phyloP scores from a whole-genome alignment of 2,329 filamentous ascomycete species.

The Exophiala sp. region DNA sequence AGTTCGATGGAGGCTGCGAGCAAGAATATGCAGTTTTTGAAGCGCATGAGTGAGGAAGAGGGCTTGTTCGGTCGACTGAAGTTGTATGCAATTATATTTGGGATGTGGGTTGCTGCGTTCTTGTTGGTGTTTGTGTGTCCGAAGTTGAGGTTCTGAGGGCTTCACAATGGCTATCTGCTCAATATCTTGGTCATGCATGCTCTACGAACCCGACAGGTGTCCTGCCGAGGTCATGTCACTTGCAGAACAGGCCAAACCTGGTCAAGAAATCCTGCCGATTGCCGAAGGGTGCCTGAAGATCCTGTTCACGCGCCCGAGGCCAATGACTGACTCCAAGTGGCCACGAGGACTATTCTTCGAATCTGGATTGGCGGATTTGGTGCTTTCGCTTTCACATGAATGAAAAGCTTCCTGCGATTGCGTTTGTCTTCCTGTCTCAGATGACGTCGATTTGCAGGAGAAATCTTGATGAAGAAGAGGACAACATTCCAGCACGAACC shows the following conservation, averaged over 20 bases:
- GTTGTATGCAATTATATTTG: constrained; percentile 80
- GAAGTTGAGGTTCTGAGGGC: constrained; percentile 73
- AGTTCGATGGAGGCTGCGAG: constrained; percentile 72
- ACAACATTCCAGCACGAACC: no score
- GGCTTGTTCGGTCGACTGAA: constrained; percentile 83
- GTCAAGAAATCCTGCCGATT: background rate
- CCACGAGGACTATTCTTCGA: no score
- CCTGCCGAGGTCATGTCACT: no score
- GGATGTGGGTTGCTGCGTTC: constrained; percentile 72
- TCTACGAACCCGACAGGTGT: background rate
- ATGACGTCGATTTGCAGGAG: no score
- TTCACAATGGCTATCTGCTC: background rate
- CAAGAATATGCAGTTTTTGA: constrained; percentile 71
- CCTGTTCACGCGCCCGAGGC: background rate
- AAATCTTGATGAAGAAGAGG: no score
- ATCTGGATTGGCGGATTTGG: no score
- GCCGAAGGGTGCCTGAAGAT: constrained; percentile 7
- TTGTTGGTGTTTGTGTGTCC: constrained; percentile 81
- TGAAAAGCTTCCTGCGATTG: background rate
- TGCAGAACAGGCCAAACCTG: background rate
- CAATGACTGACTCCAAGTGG: background rate
- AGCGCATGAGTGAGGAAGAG: constrained; percentile 78
- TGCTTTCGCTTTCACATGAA: no score
- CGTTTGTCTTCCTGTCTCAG: background rate
- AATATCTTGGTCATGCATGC: background rate